These are phyloP conservation scores for Acacia concinna DNA, from an alignment of 331 rosid species.

Conservation along the genomic window DNA sequence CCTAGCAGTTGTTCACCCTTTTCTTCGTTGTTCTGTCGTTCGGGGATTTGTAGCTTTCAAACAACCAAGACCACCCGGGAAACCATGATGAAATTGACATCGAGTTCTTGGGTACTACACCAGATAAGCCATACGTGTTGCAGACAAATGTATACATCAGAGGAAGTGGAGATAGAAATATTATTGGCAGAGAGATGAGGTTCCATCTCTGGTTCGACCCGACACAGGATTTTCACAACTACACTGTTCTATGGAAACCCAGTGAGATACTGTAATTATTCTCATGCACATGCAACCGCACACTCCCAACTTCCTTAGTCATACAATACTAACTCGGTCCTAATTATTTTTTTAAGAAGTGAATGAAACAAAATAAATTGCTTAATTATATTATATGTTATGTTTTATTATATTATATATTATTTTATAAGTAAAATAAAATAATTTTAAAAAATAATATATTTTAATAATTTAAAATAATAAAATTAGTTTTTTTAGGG, in stretches of 20 bases:
- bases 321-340: too few relatives aligned
- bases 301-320: too few relatives aligned
- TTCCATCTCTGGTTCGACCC: constrained; percentile 97
- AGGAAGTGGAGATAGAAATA: constrained; percentile 83
- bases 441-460: too few relatives aligned
- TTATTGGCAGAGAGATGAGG: constrained; percentile 77
- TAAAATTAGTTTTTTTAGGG: too few relatives aligned
- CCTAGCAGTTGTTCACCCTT: neutral
- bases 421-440: too few relatives aligned
- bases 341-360: too few relatives aligned
- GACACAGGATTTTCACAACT: constrained; percentile 74
- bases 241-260: constrained; percentile 78
- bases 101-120: constrained; percentile 86
- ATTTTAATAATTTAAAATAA: too few relatives aligned
- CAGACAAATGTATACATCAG: constrained; percentile 81
- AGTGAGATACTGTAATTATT: constrained; percentile 74
- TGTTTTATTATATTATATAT: too few relatives aligned
- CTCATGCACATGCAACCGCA: too few relatives aligned
- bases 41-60: constrained; percentile 67
- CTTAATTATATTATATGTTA: too few relatives aligned
- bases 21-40: neutral
- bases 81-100: constrained; percentile 92
- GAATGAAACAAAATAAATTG: too few relatives aligned
- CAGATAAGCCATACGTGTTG: constrained; percentile 74
- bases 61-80: constrained; percentile 72